A percentile compares a stretch with the other conserved stretches of the same genome.
phyloP scores from a whole-genome alignment of 805 yeast species.

The Candida patagonica region DNA sequence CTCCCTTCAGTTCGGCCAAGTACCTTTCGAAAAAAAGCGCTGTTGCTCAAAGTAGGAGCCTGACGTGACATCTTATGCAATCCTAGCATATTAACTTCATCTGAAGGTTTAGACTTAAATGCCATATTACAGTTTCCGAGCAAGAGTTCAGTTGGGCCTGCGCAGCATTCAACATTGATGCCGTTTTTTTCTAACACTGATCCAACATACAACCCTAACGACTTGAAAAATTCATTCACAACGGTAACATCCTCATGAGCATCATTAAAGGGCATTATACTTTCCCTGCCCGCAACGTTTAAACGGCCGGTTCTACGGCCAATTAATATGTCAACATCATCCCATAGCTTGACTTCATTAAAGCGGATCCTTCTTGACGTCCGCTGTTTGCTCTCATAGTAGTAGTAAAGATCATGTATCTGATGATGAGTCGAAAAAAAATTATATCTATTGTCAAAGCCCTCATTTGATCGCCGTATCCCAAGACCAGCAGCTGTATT shows the following conservation, averaged over 20 bases:
- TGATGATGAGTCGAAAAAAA: slow-evolving; percentile 4
- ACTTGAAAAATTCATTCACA: not conserved
- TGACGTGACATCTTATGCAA: not conserved
- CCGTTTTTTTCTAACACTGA: not conserved
- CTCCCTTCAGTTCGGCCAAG: not conserved
- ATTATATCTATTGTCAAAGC: too few species aligned
- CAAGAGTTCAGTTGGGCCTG: not conserved
- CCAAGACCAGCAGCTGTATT: too few species aligned
- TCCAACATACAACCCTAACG: not conserved
- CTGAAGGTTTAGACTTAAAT: not conserved
- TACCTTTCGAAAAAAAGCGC: not conserved
- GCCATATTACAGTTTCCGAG: slow-evolving; percentile 1
- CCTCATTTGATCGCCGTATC: too few species aligned
- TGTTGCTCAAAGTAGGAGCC: slow-evolving; percentile 1
- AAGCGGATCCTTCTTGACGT: slow-evolving; percentile 1
- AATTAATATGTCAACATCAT: slow-evolving; percentile 1
- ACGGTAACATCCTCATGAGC: not conserved
- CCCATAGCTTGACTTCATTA: slow-evolving; percentile 4
- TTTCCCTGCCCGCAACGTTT: not conserved
- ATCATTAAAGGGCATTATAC: not conserved
- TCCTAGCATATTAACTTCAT: not conserved
- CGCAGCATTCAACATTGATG: not conserved
- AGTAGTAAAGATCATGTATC: slow-evolving; percentile 4
- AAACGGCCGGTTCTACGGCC: not conserved
- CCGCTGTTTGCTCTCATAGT: slow-evolving; percentile 5